These are phyloP conservation scores for Microglena sp. DNA, from an alignment of 139 green algal genomes.

Conservation along the genomic window DNA sequence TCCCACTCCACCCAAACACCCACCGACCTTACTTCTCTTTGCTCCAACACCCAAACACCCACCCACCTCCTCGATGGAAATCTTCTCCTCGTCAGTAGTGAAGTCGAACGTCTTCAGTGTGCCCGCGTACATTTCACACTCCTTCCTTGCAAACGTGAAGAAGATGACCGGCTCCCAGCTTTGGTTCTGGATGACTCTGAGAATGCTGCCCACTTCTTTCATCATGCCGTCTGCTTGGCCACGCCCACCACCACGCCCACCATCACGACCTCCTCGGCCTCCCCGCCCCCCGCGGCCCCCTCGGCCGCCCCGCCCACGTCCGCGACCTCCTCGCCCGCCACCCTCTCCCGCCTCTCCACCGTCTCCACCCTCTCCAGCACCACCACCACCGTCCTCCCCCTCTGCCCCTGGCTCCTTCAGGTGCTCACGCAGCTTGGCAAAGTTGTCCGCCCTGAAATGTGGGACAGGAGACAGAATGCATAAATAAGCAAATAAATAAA, in stretches of 20 bases:
- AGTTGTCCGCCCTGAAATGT: slow-evolving; percentile 8
- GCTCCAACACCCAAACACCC: background rate
- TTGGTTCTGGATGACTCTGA: slow-evolving; percentile 55
- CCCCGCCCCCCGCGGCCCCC: background rate
- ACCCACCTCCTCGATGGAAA: slow-evolving; percentile 44
- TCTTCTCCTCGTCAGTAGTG: slow-evolving; percentile 53
- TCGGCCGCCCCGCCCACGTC: slow-evolving; percentile 1
- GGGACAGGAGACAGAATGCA: no score
- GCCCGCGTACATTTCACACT: slow-evolving; percentile 37
- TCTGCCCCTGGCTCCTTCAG: background rate
- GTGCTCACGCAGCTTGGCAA: background rate
- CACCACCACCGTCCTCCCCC: background rate
- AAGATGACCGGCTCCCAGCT: slow-evolving; percentile 83
- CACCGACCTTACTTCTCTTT: background rate
- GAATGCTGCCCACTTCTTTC: slow-evolving; percentile 20
- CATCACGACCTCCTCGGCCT: background rate
- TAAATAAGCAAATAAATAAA: no score
- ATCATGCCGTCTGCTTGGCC: background rate
- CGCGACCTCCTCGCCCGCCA: background rate
- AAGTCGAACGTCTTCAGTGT: slow-evolving; percentile 38
- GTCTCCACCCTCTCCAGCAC: background rate
- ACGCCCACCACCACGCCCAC: background rate
- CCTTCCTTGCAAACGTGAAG: slow-evolving; percentile 86
- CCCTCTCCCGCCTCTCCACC: background rate
- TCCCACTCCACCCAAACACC: background rate